Percentiles rank a stretch among this genome's conserved stretches.
phyloP scores from a whole-genome alignment of 2,329 filamentous ascomycete species.

The Fusarium fracticaudum region DNA sequence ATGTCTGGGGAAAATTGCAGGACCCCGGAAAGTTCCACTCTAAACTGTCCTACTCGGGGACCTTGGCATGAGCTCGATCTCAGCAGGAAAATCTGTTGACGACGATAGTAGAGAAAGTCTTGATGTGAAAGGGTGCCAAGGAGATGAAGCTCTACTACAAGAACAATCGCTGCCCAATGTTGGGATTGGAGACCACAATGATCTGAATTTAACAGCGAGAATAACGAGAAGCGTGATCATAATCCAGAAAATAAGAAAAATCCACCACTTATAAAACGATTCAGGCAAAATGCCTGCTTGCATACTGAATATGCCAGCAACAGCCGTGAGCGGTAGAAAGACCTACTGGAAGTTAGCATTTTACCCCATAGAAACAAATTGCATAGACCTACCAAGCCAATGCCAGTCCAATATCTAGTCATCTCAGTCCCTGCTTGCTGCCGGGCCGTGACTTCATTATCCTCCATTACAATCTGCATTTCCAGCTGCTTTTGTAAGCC shows the following conservation, averaged over 20 bases:
- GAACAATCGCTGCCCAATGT: background rate
- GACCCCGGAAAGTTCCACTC: background rate
- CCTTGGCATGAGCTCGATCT: background rate
- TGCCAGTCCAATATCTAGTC: background rate
- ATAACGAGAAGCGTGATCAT: background rate
- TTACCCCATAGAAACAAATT: accelerated
- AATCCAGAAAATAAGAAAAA: background rate
- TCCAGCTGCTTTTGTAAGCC: background rate
- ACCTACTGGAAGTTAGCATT: background rate
- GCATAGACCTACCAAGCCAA: background rate
- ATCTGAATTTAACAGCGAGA: background rate
- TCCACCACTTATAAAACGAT: background rate
- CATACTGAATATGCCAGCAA: constrained; percentile 2
- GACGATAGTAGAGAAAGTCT: background rate
- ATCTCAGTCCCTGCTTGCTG: background rate
- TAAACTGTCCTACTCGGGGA: background rate
- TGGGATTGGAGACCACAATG: background rate
- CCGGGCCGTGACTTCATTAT: background rate
- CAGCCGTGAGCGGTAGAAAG: background rate
- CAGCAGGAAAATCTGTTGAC: background rate
- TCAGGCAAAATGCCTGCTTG: background rate
- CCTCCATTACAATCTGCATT: background rate
- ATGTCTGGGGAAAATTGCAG: background rate
- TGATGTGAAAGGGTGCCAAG: background rate
- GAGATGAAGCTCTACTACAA: too few relatives aligned